Percentiles rank a stretch among this genome's conserved stretches.
Evolutionary conservation across 1,284 basidiomycete species (phyloP).

Genomic region (Rhizopogon hawkerae): DNA sequence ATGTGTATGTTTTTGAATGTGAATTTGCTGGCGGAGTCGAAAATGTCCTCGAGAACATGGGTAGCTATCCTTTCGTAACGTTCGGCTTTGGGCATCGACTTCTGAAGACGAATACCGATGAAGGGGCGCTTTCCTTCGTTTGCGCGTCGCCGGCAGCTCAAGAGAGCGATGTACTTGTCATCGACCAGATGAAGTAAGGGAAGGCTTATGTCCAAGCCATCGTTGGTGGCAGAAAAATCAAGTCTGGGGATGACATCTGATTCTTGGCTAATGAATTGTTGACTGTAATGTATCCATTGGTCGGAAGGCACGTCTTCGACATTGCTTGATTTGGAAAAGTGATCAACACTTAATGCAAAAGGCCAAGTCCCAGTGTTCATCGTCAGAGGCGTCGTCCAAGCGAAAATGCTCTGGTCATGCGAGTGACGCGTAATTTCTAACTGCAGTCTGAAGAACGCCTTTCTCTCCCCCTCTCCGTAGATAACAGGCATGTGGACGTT

Average conservation of each 20-base stretch:
- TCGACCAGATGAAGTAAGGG: background rate
- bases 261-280: background rate
- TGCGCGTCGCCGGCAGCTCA: background rate
- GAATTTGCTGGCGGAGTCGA: background rate
- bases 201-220: conserved; percentile 3
- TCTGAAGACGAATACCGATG: background rate
- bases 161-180: conserved; percentile 2
- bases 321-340: conserved; percentile 1
- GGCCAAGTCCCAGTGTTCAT: background rate
- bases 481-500: conserved; percentile 7
- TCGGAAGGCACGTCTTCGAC: conserved; percentile 1
- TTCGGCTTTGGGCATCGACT: background rate
- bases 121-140: background rate
- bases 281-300: conserved; percentile 3
- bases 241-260: background rate
- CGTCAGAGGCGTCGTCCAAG: conserved; percentile 1
- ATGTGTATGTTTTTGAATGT: background rate
- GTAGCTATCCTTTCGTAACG: background rate
- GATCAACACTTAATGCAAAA: background rate
- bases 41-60: background rate
- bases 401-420: conserved; percentile 9
- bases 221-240: conserved; percentile 2
- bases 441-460: conserved; percentile 8
- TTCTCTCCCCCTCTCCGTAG: conserved; percentile 6
- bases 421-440: conserved; percentile 9